Conservation (phyloP, 495 filamentous ascomycete species). For the Aspergillus nidulans region DNA sequence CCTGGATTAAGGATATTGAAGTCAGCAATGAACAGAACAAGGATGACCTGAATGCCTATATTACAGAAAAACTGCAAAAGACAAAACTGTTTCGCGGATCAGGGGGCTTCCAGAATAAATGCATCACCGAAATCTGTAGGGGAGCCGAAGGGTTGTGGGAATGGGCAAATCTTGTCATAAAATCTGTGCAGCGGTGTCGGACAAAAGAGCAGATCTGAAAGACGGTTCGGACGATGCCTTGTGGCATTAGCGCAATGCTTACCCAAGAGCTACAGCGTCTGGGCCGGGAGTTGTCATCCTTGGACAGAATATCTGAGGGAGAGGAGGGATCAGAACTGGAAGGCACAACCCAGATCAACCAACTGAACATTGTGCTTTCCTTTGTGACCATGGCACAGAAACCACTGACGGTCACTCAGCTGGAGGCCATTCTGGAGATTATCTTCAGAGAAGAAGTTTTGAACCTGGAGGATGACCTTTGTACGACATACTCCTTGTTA, state of each 20-base stretch:
- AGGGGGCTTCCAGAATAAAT: conserved; percentile 6
- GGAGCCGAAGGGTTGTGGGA: conserved; percentile 19
- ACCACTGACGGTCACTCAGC: conserved; percentile 5
- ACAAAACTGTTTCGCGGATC: conserved; percentile 5
- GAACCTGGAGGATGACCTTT: conserved; percentile 1
- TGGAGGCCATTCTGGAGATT: conserved; percentile 1
- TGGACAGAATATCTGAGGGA: background rate
- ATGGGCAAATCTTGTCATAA: conserved; percentile 21
- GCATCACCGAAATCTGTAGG: conserved; percentile 1
- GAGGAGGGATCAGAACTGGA: background rate
- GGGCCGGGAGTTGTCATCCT: background rate
- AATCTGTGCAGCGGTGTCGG: conserved; percentile 7
- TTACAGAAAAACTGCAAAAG: conserved; percentile 7
- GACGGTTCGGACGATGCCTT: conserved; percentile 7
- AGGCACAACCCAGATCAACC: background rate
- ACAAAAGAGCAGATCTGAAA: conserved; percentile 16
- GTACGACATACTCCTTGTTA: conserved; percentile 1
- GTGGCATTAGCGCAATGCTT: conserved; percentile 15
- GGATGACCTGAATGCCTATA: conserved; percentile 11
- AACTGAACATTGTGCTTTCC: conserved; percentile 10
- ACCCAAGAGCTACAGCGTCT: conserved; percentile 13
- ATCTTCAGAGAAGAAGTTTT: background rate
- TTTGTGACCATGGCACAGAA: conserved; percentile 13
- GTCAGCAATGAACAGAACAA: conserved; percentile 8
- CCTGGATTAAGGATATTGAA: conserved; percentile 7